Evolutionary conservation across 306 rosid genomes (phyloP), one percentile per base, ranked within the genome.

Genomic region (Vigna angularis): DNA sequence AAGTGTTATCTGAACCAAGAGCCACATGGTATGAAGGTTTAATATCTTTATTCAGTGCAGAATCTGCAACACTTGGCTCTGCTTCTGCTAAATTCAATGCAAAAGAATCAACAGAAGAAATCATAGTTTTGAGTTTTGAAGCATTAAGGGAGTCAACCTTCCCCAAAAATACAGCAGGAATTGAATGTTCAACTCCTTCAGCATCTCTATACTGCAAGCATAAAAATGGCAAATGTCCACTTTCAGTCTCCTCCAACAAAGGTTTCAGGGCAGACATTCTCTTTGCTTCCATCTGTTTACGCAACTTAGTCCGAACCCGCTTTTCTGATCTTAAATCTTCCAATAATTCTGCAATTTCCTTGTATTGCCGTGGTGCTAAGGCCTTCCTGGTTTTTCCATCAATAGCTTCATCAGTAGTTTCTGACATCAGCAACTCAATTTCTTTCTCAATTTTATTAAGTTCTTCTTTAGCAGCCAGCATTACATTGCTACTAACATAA

Each of bases 401-500:
- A 34, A 95, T 91, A 73, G 97, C 95, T 10, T 92, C 98, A 51
- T 92, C 98, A 16, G 88, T 92, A 56, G 87, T 82, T 73, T 91
- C 98, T 38, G 74, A 86, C 74, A 84, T 86, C 77, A 92, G 85
- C 50, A 85, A 64, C 77, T 91, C 85, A 70, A 91, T 87, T 84
- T 95, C 98, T 83, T 87, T 89, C 84, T 83, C 84, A 68, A 92
- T 90, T 78, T 79, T 92, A 64, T 78, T 75, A 58, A 92, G 70
- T 85, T 95, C 98, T 74, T 92, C 98, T 88, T 89, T 90, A 81
- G 98, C 92, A 71, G 98, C 98, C 86, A 89, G 73, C 98, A 95
- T 92, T 75, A 95, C 98, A 70, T 85, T 95, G 89, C 98, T 92
- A 83, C 98, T 85, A 65, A 95, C 93, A 75, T 92, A 95, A 85